Conservation (phyloP, 805 yeast species). For the Candida hungchunana region DNA sequence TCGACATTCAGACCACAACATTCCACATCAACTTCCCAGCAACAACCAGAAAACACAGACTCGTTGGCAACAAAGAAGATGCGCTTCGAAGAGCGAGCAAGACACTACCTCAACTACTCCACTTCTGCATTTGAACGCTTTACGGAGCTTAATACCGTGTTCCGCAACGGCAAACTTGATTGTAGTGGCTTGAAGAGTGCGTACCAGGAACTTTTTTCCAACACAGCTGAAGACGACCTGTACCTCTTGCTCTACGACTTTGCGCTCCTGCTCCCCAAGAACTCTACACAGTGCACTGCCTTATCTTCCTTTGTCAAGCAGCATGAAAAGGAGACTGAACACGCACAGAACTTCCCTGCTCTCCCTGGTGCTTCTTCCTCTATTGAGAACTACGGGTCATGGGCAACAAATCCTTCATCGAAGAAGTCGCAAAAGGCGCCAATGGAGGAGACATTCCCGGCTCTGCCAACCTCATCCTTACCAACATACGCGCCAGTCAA, state of each 20-base stretch:
- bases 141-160: conserved; percentile 43
- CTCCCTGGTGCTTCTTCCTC: conserved; percentile 32
- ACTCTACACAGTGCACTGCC: conserved; percentile 41
- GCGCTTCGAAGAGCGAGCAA: conserved; percentile 81
- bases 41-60: conserved; percentile 31
- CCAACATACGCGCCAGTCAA: conserved; percentile 19
- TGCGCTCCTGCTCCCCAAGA: conserved; percentile 48
- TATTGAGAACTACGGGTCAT: conserved; percentile 7
- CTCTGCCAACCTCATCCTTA: conserved; percentile 21
- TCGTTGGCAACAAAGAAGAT: conserved; percentile 42
- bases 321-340: conserved; percentile 23
- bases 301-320: conserved; percentile 27
- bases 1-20: conserved; percentile 45
- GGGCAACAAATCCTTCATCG: conserved; percentile 16
- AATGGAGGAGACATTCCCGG: conserved; percentile 28
- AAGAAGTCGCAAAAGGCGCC: conserved; percentile 17
- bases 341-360: conserved; percentile 46
- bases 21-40: conserved; percentile 1
- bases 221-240: conserved; percentile 42
- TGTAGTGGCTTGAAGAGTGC: conserved; percentile 43
- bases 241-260: conserved; percentile 56
- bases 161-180: conserved; percentile 39
- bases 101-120: conserved; percentile 64
- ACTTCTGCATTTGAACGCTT: conserved; percentile 45
- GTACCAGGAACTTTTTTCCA: conserved; percentile 46